Evolutionary conservation across 805 yeast species (phyloP).

Genomic region (Lachancea thermotolerans): DNA sequence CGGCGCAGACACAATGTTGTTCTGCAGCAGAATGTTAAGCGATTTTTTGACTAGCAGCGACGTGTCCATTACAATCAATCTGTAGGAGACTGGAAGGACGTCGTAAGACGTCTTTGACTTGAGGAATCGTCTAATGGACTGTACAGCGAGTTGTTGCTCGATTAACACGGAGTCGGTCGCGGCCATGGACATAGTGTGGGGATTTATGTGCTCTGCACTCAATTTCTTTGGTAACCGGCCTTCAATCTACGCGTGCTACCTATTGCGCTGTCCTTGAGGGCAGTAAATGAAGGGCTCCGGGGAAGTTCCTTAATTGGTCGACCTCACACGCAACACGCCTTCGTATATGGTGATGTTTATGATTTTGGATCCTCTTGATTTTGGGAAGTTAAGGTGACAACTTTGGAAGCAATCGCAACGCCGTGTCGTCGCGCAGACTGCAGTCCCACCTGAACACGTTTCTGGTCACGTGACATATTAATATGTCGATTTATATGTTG

Average conservation of each 20-base stretch:
- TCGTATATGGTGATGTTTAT: neutral
- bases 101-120: slow-evolving; percentile 93
- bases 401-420: no score
- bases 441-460: no score
- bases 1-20: slow-evolving; percentile 94
- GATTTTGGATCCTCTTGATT: no score
- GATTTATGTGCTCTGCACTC: neutral
- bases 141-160: slow-evolving; percentile 70
- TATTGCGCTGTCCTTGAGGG: no score
- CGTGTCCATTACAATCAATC: slow-evolving; percentile 90
- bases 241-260: no score
- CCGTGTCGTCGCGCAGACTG: no score
- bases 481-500: no score
- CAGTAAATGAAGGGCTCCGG: no score
- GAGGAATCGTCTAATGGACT: slow-evolving; percentile 75
- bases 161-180: slow-evolving; percentile 32
- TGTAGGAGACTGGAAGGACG: slow-evolving; percentile 89
- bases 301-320: no score
- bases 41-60: slow-evolving; percentile 85
- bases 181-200: neutral
- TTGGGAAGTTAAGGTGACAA: no score
- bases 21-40: slow-evolving; percentile 80
- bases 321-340: neutral
- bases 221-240: no score
- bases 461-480: no score